Evolutionary conservation across 352 stramenopile species (phyloP), one percentile per base, ranked within the genome.

Genomic region (Phytophthora ramorum): DNA sequence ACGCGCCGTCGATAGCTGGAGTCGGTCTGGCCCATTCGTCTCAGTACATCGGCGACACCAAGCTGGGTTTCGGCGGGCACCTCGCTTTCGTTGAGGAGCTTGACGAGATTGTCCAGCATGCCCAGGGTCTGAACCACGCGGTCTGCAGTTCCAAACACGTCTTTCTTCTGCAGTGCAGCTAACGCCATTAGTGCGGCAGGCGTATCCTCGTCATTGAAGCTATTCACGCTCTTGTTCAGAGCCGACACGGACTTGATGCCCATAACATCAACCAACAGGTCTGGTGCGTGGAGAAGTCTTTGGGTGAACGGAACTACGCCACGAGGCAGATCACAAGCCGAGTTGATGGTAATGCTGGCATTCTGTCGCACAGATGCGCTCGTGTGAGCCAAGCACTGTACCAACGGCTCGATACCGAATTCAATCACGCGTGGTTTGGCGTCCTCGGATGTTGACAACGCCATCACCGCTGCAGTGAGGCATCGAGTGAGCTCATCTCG

Each of bases 381-480:
- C 7, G 56, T 52, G 56, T 92, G 79, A 22, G 75, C 76, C 22
- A 94, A 58, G 54, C 85, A 94, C 35, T 69, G 70, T 7, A 75
- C 71, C 4, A 94, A 67, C 35, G 81, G 80, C 54, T 90, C 78
- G 45, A 91, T 79, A n/a, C 81, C 85, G 35, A 85, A 86, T 58
- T 90, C 81, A 58, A 94, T 69, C 38, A 94, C 69, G 7, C 75
- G 76, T 19, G 82, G 69, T 56, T 92, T 94, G 47, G 85, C 85
- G 17, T 82, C 75, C 52, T 94, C 83, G 5, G 71, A 75, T 0
- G 82, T 91, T 2, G 83, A 88, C 4, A 94, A 63, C n/a, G 70
- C 69, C 86, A 94, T 91, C 50, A 92, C 63, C 2, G 83, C 77
- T 13, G 76, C 61, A 12, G 86, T 67, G 7, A 91, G 50, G 14